Evolutionary conservation across 73 alveolate genomes (phyloP), one percentile per base, ranked within the genome.

Genomic region (Paramecium sexaurelia): DNA sequence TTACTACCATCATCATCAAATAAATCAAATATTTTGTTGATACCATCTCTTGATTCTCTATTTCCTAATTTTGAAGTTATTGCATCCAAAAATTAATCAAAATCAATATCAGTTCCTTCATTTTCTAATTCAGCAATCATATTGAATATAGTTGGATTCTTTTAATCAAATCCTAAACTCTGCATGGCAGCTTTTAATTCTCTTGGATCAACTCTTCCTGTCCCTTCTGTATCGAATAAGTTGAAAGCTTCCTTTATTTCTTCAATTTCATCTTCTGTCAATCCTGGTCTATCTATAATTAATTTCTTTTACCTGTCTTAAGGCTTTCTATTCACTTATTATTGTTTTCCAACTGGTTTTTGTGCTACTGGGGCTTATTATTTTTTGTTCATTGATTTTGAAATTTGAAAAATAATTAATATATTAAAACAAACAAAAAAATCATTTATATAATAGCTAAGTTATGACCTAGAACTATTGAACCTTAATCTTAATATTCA

Each of bases 181-280:
- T 97, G 92, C 99, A 98, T 98, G 85, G 99, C 99, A 39, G 99
- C 99, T 92, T 97, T 98, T 61, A 98, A 96, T 93, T 98, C 99
- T 87, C 94, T 95, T 75, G 99, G 99, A 87, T 97, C 99, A 24
- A 97, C 97, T 92, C 95, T 95, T 13, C 99, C 99, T 55, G 98
- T 92, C 35, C 99, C 99, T 68, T 96, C 99, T 27, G 97, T 92
- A 94, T 96, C 98, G 87, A 96, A 96, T 75, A 97, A 96, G 92
- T 97, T 98, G 98, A 97, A 98, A 45, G 99, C 99, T 86, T 98
- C 99, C 41, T 99, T 94, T 90, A 98, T 97, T 75, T 98, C 99
- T 69, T 85, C 93, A 24, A 85, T 85, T 87, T 85, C 94, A 67
- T 96, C 99, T 87, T 96, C 98, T 13, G 99, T 96, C 88, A 96